phyloP scores from a whole-genome alignment of 2,329 filamentous ascomycete genomes.

The Ophiosphaerella narmari region DNA sequence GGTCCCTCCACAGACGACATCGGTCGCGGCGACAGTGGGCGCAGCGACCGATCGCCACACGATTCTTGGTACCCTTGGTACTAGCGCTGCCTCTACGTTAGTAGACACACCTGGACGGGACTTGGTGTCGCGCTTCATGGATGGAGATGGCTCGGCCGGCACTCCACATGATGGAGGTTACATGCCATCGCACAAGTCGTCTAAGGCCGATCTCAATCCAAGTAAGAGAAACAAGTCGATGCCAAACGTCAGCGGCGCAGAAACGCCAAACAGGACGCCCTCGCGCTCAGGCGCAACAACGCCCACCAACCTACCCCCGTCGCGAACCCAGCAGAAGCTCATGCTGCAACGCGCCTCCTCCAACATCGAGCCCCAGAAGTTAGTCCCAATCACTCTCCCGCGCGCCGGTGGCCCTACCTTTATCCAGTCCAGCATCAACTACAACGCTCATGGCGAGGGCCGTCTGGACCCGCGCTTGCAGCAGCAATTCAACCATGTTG shows the following conservation, averaged over 20 bases:
- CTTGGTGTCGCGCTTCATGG: constrained; percentile 53
- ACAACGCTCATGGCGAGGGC: constrained; percentile 42
- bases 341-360: constrained; percentile 76
- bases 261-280: constrained; percentile 32
- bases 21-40: constrained; percentile 59
- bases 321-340: constrained; percentile 75
- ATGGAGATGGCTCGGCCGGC: constrained; percentile 46
- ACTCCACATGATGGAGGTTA: constrained; percentile 48
- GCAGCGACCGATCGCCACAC: constrained; percentile 46
- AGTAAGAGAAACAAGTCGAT: constrained; percentile 46
- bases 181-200: constrained; percentile 35
- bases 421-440: constrained; percentile 41
- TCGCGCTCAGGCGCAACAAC: constrained; percentile 46
- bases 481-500: constrained; percentile 70
- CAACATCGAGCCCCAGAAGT: constrained; percentile 66
- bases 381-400: constrained; percentile 46
- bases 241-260: constrained; percentile 42
- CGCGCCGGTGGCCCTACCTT: constrained; percentile 42
- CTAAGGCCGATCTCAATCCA: constrained; percentile 30
- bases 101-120: constrained; percentile 48
- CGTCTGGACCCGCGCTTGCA: constrained; percentile 65
- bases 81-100: constrained; percentile 46
- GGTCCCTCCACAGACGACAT: constrained; percentile 68
- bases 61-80: constrained; percentile 43
- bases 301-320: constrained; percentile 52